A percentile compares a stretch with the other conserved stretches of the same genome.
Conservation (phyloP, 2,329 filamentous ascomycete species). For the Paraphoma sp. region DNA sequence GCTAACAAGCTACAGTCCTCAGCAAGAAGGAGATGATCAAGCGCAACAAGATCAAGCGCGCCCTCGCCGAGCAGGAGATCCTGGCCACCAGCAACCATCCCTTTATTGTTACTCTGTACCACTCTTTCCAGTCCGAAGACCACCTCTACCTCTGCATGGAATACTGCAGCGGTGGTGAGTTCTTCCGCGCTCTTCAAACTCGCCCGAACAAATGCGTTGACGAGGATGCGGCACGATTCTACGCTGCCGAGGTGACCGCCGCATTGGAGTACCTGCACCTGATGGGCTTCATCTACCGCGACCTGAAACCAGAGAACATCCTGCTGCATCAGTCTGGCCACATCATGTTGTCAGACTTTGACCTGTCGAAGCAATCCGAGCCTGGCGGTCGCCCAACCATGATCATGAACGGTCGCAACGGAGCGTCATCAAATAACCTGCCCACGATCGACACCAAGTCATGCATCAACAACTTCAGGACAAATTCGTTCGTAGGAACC, state of each 20-base stretch:
- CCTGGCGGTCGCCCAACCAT: conserved; percentile 95
- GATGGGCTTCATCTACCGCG: conserved; percentile 99
- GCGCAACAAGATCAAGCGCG: conserved; percentile 99
- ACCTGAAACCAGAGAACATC: conserved; percentile 97
- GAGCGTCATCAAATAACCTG: conserved; percentile 82
- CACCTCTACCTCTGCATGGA: conserved; percentile 99
- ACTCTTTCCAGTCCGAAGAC: conserved; percentile 99
- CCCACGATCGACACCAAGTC: conserved; percentile 99
- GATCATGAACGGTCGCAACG: conserved; percentile 81
- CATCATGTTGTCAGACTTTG: conserved; percentile 99
- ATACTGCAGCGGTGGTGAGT: conserved; percentile 98
- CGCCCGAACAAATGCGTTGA: conserved; percentile 96
- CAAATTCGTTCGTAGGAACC: conserved; percentile 97
- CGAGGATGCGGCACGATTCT: conserved; percentile 96
- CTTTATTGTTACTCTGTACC: conserved; percentile 97
- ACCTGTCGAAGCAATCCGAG: conserved; percentile 96
- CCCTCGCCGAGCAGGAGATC: conserved; percentile 96
- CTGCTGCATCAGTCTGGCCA: conserved; percentile 98
- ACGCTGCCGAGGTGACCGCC: conserved; percentile 95
- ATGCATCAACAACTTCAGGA: conserved; percentile 97
- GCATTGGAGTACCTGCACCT: conserved; percentile 95
- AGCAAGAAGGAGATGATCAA: conserved; percentile 99
- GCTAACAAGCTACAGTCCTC: conserved; percentile 68
- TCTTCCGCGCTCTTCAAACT: conserved; percentile 96
- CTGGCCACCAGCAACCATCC: conserved; percentile 98